phyloP scores from a whole-genome alignment of 2,329 filamentous ascomycete species.

The Aspergillus sp. region DNA sequence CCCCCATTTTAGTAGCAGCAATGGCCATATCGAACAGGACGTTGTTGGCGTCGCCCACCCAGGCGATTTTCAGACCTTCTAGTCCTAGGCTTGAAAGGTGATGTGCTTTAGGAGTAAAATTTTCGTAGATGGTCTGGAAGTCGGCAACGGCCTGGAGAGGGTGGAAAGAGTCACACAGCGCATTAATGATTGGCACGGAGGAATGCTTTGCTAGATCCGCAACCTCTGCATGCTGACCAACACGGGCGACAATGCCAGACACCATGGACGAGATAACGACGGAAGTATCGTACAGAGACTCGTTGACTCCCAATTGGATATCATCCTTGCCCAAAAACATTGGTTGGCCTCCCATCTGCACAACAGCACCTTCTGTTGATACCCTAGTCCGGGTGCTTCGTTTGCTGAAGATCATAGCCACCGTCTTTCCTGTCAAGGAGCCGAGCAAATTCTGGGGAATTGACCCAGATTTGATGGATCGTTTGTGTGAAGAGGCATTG shows the following conservation, averaged over 20 bases:
- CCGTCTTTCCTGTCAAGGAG: slow-evolving; percentile 70
- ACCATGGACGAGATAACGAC: slow-evolving; percentile 94
- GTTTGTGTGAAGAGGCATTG: slow-evolving; percentile 77
- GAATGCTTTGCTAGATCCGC: slow-evolving; percentile 69
- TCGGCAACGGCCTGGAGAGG: slow-evolving; percentile 94
- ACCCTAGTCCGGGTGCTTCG: slow-evolving; percentile 90
- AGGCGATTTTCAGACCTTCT: slow-evolving; percentile 84
- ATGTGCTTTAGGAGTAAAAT: slow-evolving; percentile 56
- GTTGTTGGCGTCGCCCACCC: slow-evolving; percentile 96
- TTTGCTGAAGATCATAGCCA: slow-evolving; percentile 97
- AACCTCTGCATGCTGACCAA: slow-evolving; percentile 75
- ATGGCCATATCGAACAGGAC: slow-evolving; percentile 93
- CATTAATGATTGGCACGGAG: slow-evolving; percentile 79
- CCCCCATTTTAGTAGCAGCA: slow-evolving; percentile 80
- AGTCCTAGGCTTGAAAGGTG: slow-evolving; percentile 60
- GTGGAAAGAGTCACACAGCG: slow-evolving; percentile 86
- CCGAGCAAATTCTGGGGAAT: slow-evolving; percentile 60
- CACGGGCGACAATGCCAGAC: slow-evolving; percentile 77
- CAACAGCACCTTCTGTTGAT: slow-evolving; percentile 86
- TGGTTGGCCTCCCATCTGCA: slow-evolving; percentile 84
- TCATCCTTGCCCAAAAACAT: slow-evolving; percentile 97
- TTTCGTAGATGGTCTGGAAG: slow-evolving; percentile 84
- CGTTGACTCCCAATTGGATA: slow-evolving; percentile 92
- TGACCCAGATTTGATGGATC: slow-evolving; percentile 69
- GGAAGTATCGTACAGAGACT: slow-evolving; percentile 89